These are phyloP conservation scores for Tilletia indica DNA, from an alignment of 1,284 basidiomycete species.

Conservation along the genomic window DNA sequence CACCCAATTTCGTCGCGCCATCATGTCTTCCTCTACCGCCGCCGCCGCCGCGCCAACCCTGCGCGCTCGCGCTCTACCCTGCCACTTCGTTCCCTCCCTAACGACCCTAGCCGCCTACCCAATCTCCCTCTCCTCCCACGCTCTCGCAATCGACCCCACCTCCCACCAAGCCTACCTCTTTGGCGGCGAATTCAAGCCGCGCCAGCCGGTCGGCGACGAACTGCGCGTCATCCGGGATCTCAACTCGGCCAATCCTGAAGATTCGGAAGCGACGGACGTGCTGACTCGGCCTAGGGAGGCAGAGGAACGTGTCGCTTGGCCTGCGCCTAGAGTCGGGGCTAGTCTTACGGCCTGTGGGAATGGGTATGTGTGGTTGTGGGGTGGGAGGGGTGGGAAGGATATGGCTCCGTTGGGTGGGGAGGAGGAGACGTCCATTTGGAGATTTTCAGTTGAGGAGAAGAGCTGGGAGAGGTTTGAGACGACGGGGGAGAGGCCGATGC, in stretches of 20 bases:
- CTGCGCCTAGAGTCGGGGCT: constrained; percentile 57
- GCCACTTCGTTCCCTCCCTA: neutral
- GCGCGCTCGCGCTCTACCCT: constrained; percentile 9
- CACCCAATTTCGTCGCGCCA: neutral
- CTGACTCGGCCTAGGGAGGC: neutral
- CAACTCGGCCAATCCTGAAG: constrained; percentile 30
- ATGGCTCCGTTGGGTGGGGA: constrained; percentile 55
- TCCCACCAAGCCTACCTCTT: constrained; percentile 46
- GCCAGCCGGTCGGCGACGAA: constrained; percentile 56
- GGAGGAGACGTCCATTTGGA: constrained; percentile 29
- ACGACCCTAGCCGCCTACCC: constrained; percentile 5
- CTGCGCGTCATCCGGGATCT: constrained; percentile 30
- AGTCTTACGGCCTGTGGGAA: constrained; percentile 37
- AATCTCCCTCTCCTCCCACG: constrained; percentile 9
- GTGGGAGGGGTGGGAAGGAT: constrained; percentile 59
- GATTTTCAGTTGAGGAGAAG: constrained; percentile 24
- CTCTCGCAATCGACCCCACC: constrained; percentile 2
- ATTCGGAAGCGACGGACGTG: constrained; percentile 9
- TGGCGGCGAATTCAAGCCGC: constrained; percentile 59
- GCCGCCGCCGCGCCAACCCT: neutral
- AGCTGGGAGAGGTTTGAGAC: constrained; percentile 47
- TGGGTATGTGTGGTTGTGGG: constrained; percentile 58
- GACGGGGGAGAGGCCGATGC: constrained; percentile 45
- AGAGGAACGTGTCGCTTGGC: constrained; percentile 19
- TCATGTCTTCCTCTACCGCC: neutral